A percentile compares a stretch with the other conserved stretches of the same genome.
Evolutionary conservation across 257 asterid genomes (phyloP).

Genomic region (Solanum sitiens): DNA sequence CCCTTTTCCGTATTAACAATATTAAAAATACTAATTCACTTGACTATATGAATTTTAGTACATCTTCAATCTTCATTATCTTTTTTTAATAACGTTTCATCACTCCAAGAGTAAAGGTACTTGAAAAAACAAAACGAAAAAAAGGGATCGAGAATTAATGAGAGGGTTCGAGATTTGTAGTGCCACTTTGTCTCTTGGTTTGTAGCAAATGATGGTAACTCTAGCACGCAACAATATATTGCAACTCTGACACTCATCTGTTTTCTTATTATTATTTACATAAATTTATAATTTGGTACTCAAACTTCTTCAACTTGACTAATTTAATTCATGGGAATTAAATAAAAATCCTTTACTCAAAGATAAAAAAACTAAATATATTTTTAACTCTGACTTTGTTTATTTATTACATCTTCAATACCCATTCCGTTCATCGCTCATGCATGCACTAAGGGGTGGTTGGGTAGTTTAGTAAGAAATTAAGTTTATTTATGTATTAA

Average conservation of each 20-base stretch:
- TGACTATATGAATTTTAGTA: too few relatives aligned
- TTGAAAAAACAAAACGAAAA: neutral
- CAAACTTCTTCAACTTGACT: neutral
- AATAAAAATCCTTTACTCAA: neutral
- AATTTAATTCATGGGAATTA: neutral
- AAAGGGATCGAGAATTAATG: neutral
- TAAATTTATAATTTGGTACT: neutral
- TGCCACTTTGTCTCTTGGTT: neutral
- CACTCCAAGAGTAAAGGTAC: neutral
- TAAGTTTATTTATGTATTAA: too few relatives aligned
- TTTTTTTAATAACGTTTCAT: neutral
- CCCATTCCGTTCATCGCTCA: neutral
- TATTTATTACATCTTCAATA: neutral
- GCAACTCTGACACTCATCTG: neutral
- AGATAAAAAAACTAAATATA: neutral
- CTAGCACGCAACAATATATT: neutral
- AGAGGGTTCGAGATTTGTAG: neutral
- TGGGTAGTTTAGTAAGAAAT: neutral
- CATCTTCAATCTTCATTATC: too few relatives aligned
- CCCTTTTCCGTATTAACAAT: too few relatives aligned
- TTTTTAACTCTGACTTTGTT: neutral
- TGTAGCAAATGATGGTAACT: neutral
- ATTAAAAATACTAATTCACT: too few relatives aligned
- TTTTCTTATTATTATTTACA: neutral
- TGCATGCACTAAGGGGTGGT: neutral